Conservation (phyloP, 306 rosid genomes). For the Carpinus fangiana region DNA sequence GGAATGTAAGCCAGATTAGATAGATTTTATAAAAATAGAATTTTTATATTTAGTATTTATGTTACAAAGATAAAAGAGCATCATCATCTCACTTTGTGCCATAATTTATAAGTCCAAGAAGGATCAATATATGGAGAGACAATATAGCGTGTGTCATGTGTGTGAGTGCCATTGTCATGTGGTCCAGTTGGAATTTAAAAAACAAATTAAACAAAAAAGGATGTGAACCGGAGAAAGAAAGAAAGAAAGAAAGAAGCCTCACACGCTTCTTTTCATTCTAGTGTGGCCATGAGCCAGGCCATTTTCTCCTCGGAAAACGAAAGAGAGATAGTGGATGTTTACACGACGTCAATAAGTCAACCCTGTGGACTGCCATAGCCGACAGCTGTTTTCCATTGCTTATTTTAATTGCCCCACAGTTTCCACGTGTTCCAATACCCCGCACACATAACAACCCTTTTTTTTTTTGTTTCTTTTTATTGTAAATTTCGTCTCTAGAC, state of each 20-base stretch:
- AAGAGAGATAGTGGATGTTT: slow-evolving; percentile 26
- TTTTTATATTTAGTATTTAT: too few species aligned
- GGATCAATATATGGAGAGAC: slow-evolving; percentile 17
- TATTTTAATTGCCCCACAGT: neutral
- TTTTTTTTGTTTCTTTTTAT: neutral
- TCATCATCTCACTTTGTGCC: neutral
- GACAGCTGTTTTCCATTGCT: slow-evolving; percentile 33
- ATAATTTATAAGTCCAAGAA: neutral
- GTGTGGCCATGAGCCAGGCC: neutral
- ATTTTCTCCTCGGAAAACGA: slow-evolving; percentile 5
- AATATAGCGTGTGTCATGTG: neutral
- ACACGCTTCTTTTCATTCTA: slow-evolving; percentile 3
- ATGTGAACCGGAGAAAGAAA: neutral
- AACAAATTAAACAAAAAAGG: slow-evolving; percentile 26
- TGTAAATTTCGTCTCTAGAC: too few species aligned
- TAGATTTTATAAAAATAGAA: too few species aligned
- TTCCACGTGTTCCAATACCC: neutral
- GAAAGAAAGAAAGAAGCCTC: slow-evolving; percentile 1
- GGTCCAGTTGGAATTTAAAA: slow-evolving; percentile 28
- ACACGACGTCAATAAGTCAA: slow-evolving; percentile 26
- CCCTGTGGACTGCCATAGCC: slow-evolving; percentile 21
- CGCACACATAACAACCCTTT: neutral
- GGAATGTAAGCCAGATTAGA: too few species aligned
- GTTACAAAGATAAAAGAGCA: neutral
- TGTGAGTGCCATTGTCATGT: slow-evolving; percentile 29